These are phyloP conservation scores for Primulina eburnea DNA, from an alignment of 257 asterid species.

Conservation along the genomic window DNA sequence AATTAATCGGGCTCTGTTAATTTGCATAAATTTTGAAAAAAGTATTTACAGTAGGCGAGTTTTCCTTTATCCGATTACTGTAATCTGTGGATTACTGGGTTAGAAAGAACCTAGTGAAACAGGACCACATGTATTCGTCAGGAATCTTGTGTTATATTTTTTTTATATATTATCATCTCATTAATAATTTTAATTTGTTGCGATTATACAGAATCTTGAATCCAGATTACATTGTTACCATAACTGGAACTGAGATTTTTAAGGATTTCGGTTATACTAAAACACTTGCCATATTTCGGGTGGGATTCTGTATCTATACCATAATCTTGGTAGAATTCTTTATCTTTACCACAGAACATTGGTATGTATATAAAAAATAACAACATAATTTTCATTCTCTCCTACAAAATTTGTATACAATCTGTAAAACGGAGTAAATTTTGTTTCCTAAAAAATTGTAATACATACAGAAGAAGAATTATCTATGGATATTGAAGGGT, in stretches of 20 bases:
- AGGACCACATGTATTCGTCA: no score
- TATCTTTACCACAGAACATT: not conserved
- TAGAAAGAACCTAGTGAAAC: no score
- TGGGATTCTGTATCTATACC: no score
- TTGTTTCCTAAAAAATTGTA: not conserved
- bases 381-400: not conserved
- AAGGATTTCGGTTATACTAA: not conserved
- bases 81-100: no score
- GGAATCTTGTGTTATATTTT: no score
- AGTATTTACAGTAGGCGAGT: no score
- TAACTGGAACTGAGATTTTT: not conserved
- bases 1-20: no score
- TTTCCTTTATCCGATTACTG: no score
- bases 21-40: no score
- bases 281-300: not conserved
- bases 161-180: no score
- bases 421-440: not conserved
- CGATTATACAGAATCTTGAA: not conserved
- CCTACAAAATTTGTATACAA: not conserved
- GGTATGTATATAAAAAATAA: no score
- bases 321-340: not conserved
- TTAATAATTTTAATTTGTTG: no score
- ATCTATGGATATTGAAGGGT: conserved; percentile 11
- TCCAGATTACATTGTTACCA: not conserved
- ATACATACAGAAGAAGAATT: not conserved